These are phyloP conservation scores for Hyaloscypha variabilis DNA, from an alignment of 495 filamentous ascomycete species.

Conservation along the genomic window DNA sequence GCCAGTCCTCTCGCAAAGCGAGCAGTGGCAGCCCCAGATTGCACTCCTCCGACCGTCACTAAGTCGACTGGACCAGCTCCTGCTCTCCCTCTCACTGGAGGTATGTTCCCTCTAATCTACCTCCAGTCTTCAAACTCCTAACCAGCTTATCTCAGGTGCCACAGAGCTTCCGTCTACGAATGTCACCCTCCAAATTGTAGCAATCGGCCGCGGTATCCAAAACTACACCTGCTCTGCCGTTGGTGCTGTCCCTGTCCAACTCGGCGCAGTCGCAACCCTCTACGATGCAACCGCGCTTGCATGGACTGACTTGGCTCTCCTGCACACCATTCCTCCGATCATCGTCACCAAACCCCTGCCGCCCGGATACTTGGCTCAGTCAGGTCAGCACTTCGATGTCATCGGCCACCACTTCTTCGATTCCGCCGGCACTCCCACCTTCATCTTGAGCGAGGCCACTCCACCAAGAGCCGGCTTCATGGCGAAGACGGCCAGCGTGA, in stretches of 20 bases:
- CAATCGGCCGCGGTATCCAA: slow-evolving; percentile 72
- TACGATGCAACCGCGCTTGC: slow-evolving; percentile 37
- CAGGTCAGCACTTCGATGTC: slow-evolving; percentile 33
- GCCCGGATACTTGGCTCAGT: background rate
- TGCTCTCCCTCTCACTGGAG: slow-evolving; percentile 20
- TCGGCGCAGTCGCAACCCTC: slow-evolving; percentile 69
- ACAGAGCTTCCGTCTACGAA: slow-evolving; percentile 28
- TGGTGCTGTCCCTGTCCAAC: slow-evolving; percentile 40
- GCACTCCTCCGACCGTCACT: background rate
- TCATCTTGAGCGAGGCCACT: slow-evolving; percentile 55
- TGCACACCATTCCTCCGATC: slow-evolving; percentile 41
- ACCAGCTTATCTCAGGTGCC: slow-evolving; percentile 17
- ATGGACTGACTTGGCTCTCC: slow-evolving; percentile 26
- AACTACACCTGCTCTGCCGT: slow-evolving; percentile 68
- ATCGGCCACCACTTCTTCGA: slow-evolving; percentile 73
- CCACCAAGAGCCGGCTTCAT: slow-evolving; percentile 33
- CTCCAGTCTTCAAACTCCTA: background rate
- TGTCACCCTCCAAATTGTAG: slow-evolving; percentile 58
- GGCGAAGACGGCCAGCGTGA: slow-evolving; percentile 48
- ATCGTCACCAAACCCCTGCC: slow-evolving; percentile 40
- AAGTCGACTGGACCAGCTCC: background rate
- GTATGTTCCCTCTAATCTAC: slow-evolving; percentile 10
- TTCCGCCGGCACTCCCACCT: slow-evolving; percentile 50
- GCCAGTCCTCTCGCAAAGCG: background rate
- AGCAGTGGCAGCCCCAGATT: background rate